These are phyloP conservation scores for Colletotrichum sp. DNA, from an alignment of 2,329 filamentous ascomycete species.

Conservation along the genomic window DNA sequence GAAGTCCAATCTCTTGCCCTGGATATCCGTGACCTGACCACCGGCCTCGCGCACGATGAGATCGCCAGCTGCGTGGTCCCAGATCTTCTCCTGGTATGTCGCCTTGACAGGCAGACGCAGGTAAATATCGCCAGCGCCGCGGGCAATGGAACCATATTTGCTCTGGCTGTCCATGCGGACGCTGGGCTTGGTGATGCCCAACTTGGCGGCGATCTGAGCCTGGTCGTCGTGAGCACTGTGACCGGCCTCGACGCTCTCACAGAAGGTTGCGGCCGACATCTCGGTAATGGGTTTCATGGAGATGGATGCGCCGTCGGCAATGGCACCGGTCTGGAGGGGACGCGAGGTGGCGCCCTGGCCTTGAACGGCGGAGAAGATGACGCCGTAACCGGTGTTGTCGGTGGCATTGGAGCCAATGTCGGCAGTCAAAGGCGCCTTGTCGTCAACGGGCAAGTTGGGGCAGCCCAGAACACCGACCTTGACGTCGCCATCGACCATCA, in stretches of 20 bases:
- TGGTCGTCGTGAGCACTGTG: constrained; percentile 93
- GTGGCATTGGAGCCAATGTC: constrained; percentile 77
- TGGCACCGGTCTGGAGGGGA: constrained; percentile 63
- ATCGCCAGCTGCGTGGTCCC: constrained; percentile 97
- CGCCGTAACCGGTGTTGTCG: constrained; percentile 78
- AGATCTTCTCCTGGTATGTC: constrained; percentile 98
- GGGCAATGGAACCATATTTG: constrained; percentile 94
- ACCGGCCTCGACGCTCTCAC: constrained; percentile 92
- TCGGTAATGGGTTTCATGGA: constrained; percentile 79
- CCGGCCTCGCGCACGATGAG: constrained; percentile 94
- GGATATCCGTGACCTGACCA: constrained; percentile 87
- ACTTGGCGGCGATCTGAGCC: constrained; percentile 78
- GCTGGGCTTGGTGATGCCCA: constrained; percentile 88
- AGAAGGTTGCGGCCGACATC: constrained; percentile 86
- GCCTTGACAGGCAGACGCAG: constrained; percentile 84
- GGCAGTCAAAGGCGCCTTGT: constrained; percentile 72
- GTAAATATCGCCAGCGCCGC: constrained; percentile 94
- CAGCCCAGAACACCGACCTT: constrained; percentile 94
- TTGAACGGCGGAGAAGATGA: constrained; percentile 84
- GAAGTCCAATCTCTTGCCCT: constrained; percentile 87
- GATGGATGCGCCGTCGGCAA: constrained; percentile 64
- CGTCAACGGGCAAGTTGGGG: constrained; percentile 91
- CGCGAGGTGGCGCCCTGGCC: constrained; percentile 83
- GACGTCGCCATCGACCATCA: constrained; percentile 93
- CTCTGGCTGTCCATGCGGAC: constrained; percentile 98